Percentiles rank a stretch among this genome's conserved stretches.
These are phyloP conservation scores for cucumber (Cucumis sativus) DNA, from an alignment of 306 rosid species.

Conservation along the genomic window DNA sequence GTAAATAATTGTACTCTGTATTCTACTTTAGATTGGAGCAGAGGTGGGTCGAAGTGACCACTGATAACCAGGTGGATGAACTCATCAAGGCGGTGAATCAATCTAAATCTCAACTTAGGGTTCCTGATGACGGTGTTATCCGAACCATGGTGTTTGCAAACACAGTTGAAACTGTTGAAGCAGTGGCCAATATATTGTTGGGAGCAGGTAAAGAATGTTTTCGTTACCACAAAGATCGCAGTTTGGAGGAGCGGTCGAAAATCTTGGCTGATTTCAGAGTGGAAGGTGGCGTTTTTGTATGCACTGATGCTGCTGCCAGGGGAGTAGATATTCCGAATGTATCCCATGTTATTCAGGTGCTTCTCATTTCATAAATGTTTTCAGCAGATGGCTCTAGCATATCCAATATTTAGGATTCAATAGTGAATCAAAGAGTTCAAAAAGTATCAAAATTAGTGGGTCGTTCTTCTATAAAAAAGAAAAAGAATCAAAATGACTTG, in stretches of 20 bases:
- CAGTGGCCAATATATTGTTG: constrained; percentile 57
- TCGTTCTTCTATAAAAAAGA: neutral
- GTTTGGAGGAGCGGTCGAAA: constrained; percentile 78
- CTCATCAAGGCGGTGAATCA: constrained; percentile 65
- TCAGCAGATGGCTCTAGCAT: neutral
- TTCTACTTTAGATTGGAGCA: constrained; percentile 58
- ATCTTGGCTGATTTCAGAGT: constrained; percentile 54
- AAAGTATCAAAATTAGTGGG: neutral
- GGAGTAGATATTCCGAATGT: constrained; percentile 88
- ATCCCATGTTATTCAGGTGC: constrained; percentile 86
- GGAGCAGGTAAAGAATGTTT: constrained; percentile 55
- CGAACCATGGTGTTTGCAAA: constrained; percentile 88
- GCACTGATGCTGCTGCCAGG: constrained; percentile 96
- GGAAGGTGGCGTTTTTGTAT: constrained; percentile 88
- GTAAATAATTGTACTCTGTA: neutral
- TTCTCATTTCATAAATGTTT: constrained; percentile 5
- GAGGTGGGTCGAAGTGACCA: constrained; percentile 76
- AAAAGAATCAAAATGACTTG: neutral
- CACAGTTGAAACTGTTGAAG: constrained; percentile 90
- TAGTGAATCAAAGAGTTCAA: neutral
- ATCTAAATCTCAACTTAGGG: constrained; percentile 29
- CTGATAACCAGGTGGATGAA: constrained; percentile 70
- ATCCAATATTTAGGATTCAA: neutral
- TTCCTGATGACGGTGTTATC: constrained; percentile 24
- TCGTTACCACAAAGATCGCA: constrained; percentile 67